Evolutionary conservation across 345 rosid genomes (phyloP), one percentile per base, ranked within the genome.

Genomic region (Cochlearia excelsa): DNA sequence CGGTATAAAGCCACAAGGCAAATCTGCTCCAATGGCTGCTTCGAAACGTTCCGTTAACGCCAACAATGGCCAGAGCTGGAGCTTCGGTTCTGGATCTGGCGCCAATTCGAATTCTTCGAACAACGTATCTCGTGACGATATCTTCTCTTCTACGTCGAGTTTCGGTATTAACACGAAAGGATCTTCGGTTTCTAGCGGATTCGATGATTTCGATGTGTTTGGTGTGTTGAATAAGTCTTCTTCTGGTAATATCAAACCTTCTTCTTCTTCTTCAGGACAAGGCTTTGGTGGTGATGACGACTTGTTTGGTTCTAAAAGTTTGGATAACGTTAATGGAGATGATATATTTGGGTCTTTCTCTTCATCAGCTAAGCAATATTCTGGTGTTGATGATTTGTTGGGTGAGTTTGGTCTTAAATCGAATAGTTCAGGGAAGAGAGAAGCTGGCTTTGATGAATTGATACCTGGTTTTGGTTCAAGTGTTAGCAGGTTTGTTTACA

Each of bases 1-100:
- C 41, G 95, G 98, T 55, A 60, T 92, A 10, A 92, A 88, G 55
- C 85, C 87, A 2, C 97, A 86, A 67, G 94, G 94, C 1, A 88
- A 86, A 79, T 82, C 95, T 37, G 83, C 91, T 71, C 95, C 95
- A 0, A 88, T 88, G 93, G 82, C 91, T 4, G 78, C 80, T 23
- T 73, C 83, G 1, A 92, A 81, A 61, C 80, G 75, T 6, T 40
- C 85, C 4, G 27, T 39, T 59, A 50, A 63, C 65, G 50, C 57
- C 42, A 45, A 47, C 57, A 57, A 46, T 64, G 52, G 37, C 1
- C 68, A 63, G 47, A 46, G 75, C 66, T 59, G 74, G 53, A 64
- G 61, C 63, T 74, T 67, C 7, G 69, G 66, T 30, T 1, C 52
- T 2, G 45, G 9, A 7, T 41, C 59, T 52, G 69, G 41, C 37